Evolutionary conservation across 176 grass and related monocot genomes (phyloP), one percentile per base, ranked within the genome.

Genomic region (Triticum timopheevii): DNA sequence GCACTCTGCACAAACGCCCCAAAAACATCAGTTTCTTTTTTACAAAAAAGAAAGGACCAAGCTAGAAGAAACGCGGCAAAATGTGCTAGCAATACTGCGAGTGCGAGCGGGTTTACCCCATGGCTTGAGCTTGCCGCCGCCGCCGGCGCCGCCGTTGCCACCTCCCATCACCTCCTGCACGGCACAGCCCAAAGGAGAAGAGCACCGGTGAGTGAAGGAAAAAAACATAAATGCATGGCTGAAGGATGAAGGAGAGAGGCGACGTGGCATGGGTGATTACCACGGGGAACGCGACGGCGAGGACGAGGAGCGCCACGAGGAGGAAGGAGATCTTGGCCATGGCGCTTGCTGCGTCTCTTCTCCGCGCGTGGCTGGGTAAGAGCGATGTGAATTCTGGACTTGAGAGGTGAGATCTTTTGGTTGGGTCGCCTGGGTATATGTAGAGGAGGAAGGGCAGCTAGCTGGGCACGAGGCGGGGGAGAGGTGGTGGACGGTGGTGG

Each of bases 321-420:
- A 91, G 68, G 38, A 84, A n/a, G 61, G 76, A 84, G 76, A 80
- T 25, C 76, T 76, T 91, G 27, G 68, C 61, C 89, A 87, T 91
- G 0, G 9, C 7, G 7, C 50, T 22, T 11, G 1, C 13, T 17
- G 19, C 4, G 5, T 12, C 10, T 5, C 10, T 24, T 38, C 0
- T 12, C n/a, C 19, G 16, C 50, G 50, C 20, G 2, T 15, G 61
- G 10, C 20, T 65, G 61, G 25, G 22, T 2, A 24, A 5, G 36
- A 44, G 69, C 10, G 3, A 0, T 71, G 69, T 44, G 69, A 44
- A 23, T 9, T 42, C 16, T 69, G 31, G 16, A 4, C 6, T 20
- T 36, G 64, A 34, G 33, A 34, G 33, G 3, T 44, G 12, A 70
- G 34, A 70, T 38, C 16, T 70, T 38, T 35, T 20, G 7, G 30